Base-by-base conservation (phyloP, 2,329 filamentous ascomycete species). In the Sporothrix euskadiensis region DNA sequence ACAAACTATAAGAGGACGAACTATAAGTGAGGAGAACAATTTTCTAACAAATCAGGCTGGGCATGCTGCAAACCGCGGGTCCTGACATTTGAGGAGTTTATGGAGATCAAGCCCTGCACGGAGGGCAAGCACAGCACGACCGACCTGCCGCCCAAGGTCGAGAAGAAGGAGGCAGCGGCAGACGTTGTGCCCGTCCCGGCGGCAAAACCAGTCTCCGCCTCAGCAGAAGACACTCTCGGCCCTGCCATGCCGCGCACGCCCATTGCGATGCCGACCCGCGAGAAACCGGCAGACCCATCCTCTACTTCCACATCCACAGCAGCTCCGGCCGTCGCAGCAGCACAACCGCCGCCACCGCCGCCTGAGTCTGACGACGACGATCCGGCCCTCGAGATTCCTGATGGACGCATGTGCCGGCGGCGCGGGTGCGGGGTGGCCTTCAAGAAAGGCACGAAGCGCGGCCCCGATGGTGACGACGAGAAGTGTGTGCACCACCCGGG, bases 51-150 rank as follows among this genome's bases (percentile, higher is more conserved):
- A 19, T 61, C 79, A 98, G 95, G 96, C 80, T 98, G 96, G 95
- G 97, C 97, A 85, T 99, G 96, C 86, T 99, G 96, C 88, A 98
- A 98, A 84, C 92, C 94, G 73, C 92, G 96, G 79, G 94, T 98
- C 78, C 87, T 99, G 78, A 98, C 94, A 74, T 99, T 99, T 81
- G 96, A 99, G 83, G 96, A 99, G 84, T 99, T 99, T 86, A 93
- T 99, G 82, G 83, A 86, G 75, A 98, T 99, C 78, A 86, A 92
- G 69, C 95, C 96, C 52, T 99, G 96, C 87, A 97, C 96, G 35
- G 92, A 91, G 14, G 96, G 96, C 79, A 94, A 91, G 79, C 96
- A 99, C 85, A 96, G 93, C 74, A 94, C 93, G 14, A 92, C 96
- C 75, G 95, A 98, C 78, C 81, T 86, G 72, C 88, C 88, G 1